Evolutionary conservation across 2,329 filamentous ascomycete species (phyloP), one percentile per base, ranked within the genome.

Genomic region (Periconia macrospinosa): DNA sequence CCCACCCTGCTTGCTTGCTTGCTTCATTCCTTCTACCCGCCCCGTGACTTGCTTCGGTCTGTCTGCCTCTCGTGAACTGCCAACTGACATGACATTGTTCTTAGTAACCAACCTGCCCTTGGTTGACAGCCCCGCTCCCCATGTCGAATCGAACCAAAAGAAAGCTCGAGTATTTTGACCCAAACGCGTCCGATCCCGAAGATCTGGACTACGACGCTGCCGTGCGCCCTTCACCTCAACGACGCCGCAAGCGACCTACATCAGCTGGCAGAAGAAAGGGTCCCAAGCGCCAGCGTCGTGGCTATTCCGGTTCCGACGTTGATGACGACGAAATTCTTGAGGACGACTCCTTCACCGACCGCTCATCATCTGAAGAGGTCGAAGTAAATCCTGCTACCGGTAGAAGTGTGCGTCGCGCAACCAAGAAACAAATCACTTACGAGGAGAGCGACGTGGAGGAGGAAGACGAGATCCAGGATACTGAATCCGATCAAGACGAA

Each of bases 381-480:
- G 81, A 83, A 62, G 76, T 79, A 53, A 86, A 85, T 61, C 81
- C 82, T 17, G 66, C 65, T 37, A 81, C 82, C 47, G 85, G 85
- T 35, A 76, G 83, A 45, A 78, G 80, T 43, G 79, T 81, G 59
- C 80, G 85, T 57, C 77, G 77, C 54, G 81, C 79, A n/a, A 79
- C 81, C 11, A 81, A 81, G 63, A 81, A 83, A 60, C 69, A 72
- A 20, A 76, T 81, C 43, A 78, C 76, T 30, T 86, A 87, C 76
- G 79, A 84, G 58, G 83, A 86, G 66, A 79, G 76, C 49, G 78
- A 80, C 27, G 41, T 14, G 11, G 78, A 80, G 23, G 43, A 45
- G 13, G 77, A 79, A 41, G 78, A 77, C 57, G 71, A 71, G 50
- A 73, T 77, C 49, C 71, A 75, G 60, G 73, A 73, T 44, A 75